phyloP scores from a whole-genome alignment of 2,329 filamentous ascomycete species.

The Metarhizium anisopliae region DNA sequence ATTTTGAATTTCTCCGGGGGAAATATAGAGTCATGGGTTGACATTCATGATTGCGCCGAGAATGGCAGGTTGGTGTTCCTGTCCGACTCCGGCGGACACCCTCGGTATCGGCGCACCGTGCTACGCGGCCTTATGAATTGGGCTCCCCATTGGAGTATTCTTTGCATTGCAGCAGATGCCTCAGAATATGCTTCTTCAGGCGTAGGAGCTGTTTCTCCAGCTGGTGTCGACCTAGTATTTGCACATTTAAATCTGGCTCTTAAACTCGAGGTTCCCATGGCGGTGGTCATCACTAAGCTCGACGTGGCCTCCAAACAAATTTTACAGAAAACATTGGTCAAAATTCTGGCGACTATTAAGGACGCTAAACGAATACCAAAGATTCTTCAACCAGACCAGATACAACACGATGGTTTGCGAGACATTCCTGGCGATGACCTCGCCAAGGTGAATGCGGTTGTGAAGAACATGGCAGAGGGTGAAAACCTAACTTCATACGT shows the following conservation, averaged over 20 bases:
- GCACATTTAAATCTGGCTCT: conserved; percentile 81
- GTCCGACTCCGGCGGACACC: conserved; percentile 85
- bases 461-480: conserved; percentile 39
- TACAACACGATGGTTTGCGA: conserved; percentile 41
- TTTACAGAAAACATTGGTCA: conserved; percentile 61
- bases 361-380: conserved; percentile 62
- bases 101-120: conserved; percentile 81
- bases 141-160: conserved; percentile 86
- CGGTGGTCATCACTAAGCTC: conserved; percentile 82
- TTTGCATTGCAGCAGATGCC: conserved; percentile 80
- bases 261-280: conserved; percentile 66
- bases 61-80: conserved; percentile 74
- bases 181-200: conserved; percentile 32
- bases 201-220: conserved; percentile 35
- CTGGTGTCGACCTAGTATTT: conserved; percentile 62
- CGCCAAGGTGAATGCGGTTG: conserved; percentile 46
- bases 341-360: conserved; percentile 71
- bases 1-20: conserved; percentile 79
- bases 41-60: conserved; percentile 75
- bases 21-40: conserved; percentile 87
- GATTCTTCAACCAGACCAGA: conserved; percentile 54
- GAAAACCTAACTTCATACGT: conserved; percentile 45
- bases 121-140: conserved; percentile 87
- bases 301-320: conserved; percentile 71
- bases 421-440: conserved; percentile 47